Conservation (phyloP, 148 eudicot genomes). For the Heliamphora exappendiculata region DNA sequence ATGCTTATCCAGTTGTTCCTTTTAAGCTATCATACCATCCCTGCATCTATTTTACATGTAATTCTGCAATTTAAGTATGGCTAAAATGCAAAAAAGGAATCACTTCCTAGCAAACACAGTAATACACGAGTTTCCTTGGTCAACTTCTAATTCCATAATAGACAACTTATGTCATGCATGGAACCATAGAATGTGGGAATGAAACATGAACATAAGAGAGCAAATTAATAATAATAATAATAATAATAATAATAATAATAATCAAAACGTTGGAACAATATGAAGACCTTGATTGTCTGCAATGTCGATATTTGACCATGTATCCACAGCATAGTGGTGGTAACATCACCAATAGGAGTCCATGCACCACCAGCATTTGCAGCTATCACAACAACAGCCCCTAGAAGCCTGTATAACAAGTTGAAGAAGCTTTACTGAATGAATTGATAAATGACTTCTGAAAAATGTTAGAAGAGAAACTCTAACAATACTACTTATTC, state of each 20-base stretch:
- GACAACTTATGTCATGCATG: not conserved
- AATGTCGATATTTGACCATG: slow-evolving; percentile 96
- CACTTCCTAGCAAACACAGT: not conserved
- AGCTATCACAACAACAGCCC: slow-evolving; percentile 92
- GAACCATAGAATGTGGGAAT: not conserved
- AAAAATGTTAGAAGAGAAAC: not conserved
- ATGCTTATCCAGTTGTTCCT: not conserved
- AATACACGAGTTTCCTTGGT: not conserved
- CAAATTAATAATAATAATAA: not conserved
- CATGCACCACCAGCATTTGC: slow-evolving; percentile 99
- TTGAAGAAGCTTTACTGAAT: slow-evolving; percentile 1
- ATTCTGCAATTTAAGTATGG: not conserved
- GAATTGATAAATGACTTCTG: slow-evolving; percentile 1
- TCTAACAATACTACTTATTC: too few species aligned
- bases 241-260: not conserved
- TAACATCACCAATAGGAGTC: slow-evolving; percentile 98
- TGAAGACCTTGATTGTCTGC: slow-evolving; percentile 79
- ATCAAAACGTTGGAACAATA: slow-evolving; percentile 3
- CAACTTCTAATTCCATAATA: not conserved
- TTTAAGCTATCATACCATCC: not conserved
- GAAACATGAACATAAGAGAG: not conserved
- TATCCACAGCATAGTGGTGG: slow-evolving; percentile 98
- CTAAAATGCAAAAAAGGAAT: not conserved
- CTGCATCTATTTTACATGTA: not conserved
- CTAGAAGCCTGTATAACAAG: slow-evolving; percentile 63